Base-by-base conservation (phyloP, 257 asterid species). In the Petrea volubilis region DNA sequence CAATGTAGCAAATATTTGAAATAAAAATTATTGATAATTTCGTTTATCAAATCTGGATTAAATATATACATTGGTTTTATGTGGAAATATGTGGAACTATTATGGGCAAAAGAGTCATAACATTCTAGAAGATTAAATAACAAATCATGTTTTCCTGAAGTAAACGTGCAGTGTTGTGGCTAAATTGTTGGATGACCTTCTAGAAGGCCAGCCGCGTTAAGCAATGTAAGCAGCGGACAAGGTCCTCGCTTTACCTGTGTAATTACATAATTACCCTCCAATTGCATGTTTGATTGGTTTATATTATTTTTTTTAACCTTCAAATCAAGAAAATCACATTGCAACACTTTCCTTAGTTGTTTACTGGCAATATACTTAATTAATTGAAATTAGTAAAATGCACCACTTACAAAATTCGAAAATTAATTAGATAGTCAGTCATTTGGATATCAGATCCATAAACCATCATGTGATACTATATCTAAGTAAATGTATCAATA, bases 171-270 rank as follows among this genome's bases (percentile, higher is more conserved):
- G 33, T 31, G 9, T 56, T 33, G 38, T 27, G 2, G 28, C 25
- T 13, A 0, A 60, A 40, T 25, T 29, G 49, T 52, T 60, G 46
- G 82, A 34, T 25, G 66, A 29, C 61, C 68, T 78, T 78, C 82
- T 68, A 74, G 82, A 78, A 68, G 73, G 66, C 73, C 64, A 38
- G 61, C 38, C 56, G 52, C 46, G 63, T 29, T 11, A 29, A n/a
- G 28, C 33, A 7, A 9, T 2, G 43, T 4, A 13, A 40, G 5
- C 28, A 29, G 61, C 53, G 36, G 24, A 38, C 25, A 1, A 29
- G 15, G 7, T 0, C 38, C n/a, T n/a, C n/a, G n/a, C n/a, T n/a
- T n/a, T n/a, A n/a, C 40, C 31, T 60, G 34, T 25, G 12, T 23
- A 34, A 56, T 28, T 36, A 17, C 59, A 23, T 25, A 55, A 13